These are phyloP conservation scores for Royoungia palumana DNA, from an alignment of 768 basidiomycete genomes.

Conservation along the genomic window DNA sequence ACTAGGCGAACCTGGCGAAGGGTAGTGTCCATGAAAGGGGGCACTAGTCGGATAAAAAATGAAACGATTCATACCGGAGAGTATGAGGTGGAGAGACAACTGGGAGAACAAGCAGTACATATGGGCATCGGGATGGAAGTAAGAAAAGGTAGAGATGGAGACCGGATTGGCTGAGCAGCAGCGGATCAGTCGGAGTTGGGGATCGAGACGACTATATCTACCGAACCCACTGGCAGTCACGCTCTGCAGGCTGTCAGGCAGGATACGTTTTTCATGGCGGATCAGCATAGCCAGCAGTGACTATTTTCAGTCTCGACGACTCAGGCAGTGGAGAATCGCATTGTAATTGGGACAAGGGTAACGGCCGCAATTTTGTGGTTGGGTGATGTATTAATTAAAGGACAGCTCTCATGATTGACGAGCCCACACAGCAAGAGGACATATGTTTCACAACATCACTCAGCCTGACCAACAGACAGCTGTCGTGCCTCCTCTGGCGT, in stretches of 20 bases:
- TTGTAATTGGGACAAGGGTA: conserved; percentile 11
- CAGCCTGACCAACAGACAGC: conserved; percentile 16
- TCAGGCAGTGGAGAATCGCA: conserved; percentile 20
- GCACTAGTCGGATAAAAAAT: conserved; percentile 13
- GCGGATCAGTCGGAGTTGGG: conserved; percentile 29
- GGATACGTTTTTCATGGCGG: conserved; percentile 13
- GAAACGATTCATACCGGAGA: conserved; percentile 19
- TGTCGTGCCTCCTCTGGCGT: conserved; percentile 51
- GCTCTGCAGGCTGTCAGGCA: conserved; percentile 3
- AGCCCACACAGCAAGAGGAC: conserved; percentile 3
- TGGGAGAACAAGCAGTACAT: conserved; percentile 5
- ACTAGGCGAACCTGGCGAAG: too few relatives aligned
- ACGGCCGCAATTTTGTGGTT: conserved; percentile 21
- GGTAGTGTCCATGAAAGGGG: conserved; percentile 11
- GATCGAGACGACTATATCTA: conserved; percentile 3
- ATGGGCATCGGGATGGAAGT: conserved; percentile 6
- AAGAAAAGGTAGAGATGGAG: neutral
- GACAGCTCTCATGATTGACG: conserved; percentile 30
- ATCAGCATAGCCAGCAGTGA: conserved; percentile 15
- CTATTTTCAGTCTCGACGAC: conserved; percentile 5
- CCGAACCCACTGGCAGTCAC: neutral
- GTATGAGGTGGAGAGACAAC: conserved; percentile 13
- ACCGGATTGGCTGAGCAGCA: conserved; percentile 17
- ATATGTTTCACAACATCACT: conserved; percentile 26
- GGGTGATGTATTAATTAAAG: conserved; percentile 29